Conservation (phyloP, 345 rosid genomes). For the Camelina hispida region DNA sequence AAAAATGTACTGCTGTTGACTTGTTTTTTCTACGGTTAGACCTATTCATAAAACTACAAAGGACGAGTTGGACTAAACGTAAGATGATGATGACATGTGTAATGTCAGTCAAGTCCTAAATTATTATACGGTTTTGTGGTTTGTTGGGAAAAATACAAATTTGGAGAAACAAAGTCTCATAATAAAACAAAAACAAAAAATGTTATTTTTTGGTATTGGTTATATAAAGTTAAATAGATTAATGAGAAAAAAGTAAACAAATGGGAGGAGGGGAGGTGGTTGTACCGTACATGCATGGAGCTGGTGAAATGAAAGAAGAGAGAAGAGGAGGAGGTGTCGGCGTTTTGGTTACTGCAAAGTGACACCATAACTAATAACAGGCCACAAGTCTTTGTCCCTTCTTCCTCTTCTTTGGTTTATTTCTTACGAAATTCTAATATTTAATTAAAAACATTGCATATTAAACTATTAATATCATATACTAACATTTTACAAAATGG, state of each 20-base stretch:
- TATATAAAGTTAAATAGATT: not conserved
- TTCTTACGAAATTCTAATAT: conserved; percentile 4
- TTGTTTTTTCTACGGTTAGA: not conserved
- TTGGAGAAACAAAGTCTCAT: conserved; percentile 1
- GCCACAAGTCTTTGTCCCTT: conserved; percentile 81
- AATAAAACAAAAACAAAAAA: conserved; percentile 1
- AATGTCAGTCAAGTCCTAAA: not conserved
- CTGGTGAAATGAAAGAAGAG: conserved; percentile 47
- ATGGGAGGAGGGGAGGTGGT: conserved; percentile 38
- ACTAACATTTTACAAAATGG: no score
- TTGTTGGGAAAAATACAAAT: conserved; percentile 36
- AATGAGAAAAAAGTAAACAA: not conserved
- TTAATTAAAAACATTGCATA: not conserved
- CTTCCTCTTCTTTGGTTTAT: conserved; percentile 24
- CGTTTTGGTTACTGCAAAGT: conserved; percentile 46
- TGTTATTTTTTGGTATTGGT: not conserved
- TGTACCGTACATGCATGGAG: conserved; percentile 48
- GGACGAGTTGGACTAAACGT: not conserved
- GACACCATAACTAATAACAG: conserved; percentile 79
- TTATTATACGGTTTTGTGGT: not conserved
- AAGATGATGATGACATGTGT: not conserved
- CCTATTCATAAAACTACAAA: not conserved
- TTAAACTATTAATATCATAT: not conserved
- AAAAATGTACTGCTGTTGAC: not conserved
- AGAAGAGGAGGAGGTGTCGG: conserved; percentile 35